Evolutionary conservation across 805 yeast species (phyloP).

Genomic region (Starmerella etchellsii): DNA sequence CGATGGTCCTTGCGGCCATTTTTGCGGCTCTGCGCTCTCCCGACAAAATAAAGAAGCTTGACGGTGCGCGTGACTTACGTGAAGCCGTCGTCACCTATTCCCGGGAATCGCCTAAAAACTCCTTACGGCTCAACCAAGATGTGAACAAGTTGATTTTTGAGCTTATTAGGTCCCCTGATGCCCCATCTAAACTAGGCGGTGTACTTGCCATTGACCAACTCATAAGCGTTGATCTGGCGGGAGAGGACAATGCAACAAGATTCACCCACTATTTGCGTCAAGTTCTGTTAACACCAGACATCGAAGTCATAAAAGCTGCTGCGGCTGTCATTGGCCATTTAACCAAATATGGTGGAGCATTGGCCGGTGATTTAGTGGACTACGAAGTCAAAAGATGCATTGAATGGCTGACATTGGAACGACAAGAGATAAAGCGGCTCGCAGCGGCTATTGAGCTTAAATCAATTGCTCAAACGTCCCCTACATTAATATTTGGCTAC

Average conservation of each 20-base stretch:
- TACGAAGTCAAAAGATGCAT: constrained; percentile 78
- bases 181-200: constrained; percentile 72
- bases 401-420: constrained; percentile 84
- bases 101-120: constrained; percentile 71
- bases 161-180: constrained; percentile 60
- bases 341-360: constrained; percentile 69
- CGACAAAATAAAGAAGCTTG: constrained; percentile 23
- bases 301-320: constrained; percentile 75
- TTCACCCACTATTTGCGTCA: constrained; percentile 79
- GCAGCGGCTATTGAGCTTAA: constrained; percentile 83
- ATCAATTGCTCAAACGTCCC: constrained; percentile 76
- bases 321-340: constrained; percentile 77
- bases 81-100: constrained; percentile 59
- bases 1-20: constrained; percentile 23
- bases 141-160: constrained; percentile 81
- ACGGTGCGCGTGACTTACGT: constrained; percentile 59
- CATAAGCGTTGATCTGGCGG: constrained; percentile 63
- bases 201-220: constrained; percentile 80
- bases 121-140: constrained; percentile 67
- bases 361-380: constrained; percentile 87
- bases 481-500: constrained; percentile 67
- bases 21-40: constrained; percentile 22
- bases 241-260: constrained; percentile 76
- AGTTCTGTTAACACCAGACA: constrained; percentile 68
- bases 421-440: constrained; percentile 61